These are phyloP conservation scores for Melampsora americana DNA, from an alignment of 1,284 basidiomycete species.

Conservation along the genomic window DNA sequence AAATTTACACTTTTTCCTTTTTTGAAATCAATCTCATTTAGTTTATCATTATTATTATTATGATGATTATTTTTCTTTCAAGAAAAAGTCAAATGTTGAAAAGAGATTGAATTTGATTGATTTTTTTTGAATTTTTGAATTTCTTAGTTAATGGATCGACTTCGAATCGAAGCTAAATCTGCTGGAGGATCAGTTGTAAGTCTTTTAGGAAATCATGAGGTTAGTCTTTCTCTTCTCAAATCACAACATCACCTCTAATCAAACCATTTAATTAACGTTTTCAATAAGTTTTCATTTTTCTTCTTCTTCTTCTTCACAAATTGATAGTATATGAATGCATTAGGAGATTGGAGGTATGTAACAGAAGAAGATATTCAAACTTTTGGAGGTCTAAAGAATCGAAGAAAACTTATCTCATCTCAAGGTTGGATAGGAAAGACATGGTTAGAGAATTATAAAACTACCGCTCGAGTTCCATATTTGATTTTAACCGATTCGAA, in stretches of 20 bases:
- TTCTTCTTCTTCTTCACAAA: too few species aligned
- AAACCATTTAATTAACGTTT: too few species aligned
- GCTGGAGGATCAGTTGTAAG: slow-evolving; percentile 71
- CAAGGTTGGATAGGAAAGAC: slow-evolving; percentile 74
- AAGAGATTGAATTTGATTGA: slow-evolving; percentile 9
- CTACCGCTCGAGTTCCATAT: slow-evolving; percentile 74
- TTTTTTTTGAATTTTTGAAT: slow-evolving; percentile 56
- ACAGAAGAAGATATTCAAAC: slow-evolving; percentile 72
- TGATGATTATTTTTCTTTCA: too few species aligned
- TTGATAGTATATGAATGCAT: slow-evolving; percentile 69
- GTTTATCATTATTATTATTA: too few species aligned
- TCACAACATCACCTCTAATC: too few species aligned
- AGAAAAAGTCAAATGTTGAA: too few species aligned
- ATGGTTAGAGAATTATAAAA: slow-evolving; percentile 82
- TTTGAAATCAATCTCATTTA: too few species aligned
- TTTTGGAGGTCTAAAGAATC: slow-evolving; percentile 64
- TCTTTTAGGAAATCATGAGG: slow-evolving; percentile 83
- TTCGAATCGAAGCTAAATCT: slow-evolving; percentile 69
- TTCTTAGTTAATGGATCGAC: slow-evolving; percentile 73
- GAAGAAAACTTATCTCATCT: slow-evolving; percentile 66
- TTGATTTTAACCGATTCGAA: slow-evolving; percentile 56
- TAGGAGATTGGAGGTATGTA: slow-evolving; percentile 89
- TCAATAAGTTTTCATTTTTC: too few species aligned
- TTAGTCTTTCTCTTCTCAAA: too few species aligned
- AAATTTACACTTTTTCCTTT: not conserved